Conservation (phyloP, 257 asterid genomes). For the Penstemon newberryi region DNA sequence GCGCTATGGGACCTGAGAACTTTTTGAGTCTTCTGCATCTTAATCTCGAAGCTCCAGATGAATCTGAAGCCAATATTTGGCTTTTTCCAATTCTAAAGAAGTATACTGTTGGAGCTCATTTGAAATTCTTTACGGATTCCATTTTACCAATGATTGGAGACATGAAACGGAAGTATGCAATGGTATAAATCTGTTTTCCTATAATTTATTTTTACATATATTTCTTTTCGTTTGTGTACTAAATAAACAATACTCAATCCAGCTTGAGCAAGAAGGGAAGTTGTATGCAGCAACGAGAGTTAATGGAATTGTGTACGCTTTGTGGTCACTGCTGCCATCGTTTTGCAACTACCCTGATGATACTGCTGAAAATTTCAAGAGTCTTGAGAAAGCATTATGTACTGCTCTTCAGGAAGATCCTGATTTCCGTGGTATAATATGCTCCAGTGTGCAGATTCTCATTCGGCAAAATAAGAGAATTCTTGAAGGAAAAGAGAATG, state of each 20-base stretch:
- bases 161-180: conserved; percentile 65
- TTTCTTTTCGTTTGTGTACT: conserved; percentile 21
- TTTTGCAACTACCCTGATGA: conserved; percentile 92
- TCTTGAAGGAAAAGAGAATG: conserved; percentile 51
- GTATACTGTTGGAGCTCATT: conserved; percentile 65
- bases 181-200: conserved; percentile 46
- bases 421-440: conserved; percentile 65
- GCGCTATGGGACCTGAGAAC: conserved; percentile 87
- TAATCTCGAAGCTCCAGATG: conserved; percentile 59
- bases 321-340: conserved; percentile 96
- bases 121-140: conserved; percentile 64
- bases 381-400: conserved; percentile 53
- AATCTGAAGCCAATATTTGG: conserved; percentile 84
- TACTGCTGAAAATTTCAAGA: conserved; percentile 74
- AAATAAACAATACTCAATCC: conserved; percentile 29
- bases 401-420: conserved; percentile 73
- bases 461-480: conserved; percentile 74
- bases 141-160: conserved; percentile 52
- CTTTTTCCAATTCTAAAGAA: conserved; percentile 87
- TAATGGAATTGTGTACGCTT: conserved; percentile 74
- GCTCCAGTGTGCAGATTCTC: conserved; percentile 83
- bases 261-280: conserved; percentile 76
- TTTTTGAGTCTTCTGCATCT: conserved; percentile 74
- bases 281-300: conserved; percentile 57
- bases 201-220: background rate